These are phyloP conservation scores for Penicillium turbatum DNA, from an alignment of 495 filamentous ascomycete species.

Conservation along the genomic window DNA sequence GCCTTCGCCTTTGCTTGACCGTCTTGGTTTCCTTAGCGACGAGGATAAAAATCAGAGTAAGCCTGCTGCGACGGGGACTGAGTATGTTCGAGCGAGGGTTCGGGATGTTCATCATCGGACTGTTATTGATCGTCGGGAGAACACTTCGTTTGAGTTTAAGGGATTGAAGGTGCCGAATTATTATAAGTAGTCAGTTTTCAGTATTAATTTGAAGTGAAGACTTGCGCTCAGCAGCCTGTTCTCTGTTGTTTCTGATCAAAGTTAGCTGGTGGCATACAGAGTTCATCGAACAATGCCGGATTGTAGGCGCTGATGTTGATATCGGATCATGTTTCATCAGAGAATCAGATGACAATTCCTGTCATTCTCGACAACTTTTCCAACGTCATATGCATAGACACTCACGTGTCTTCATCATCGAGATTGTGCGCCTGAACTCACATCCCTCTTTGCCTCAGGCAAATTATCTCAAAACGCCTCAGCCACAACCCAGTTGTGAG, in stretches of 20 bases:
- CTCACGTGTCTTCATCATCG: neutral
- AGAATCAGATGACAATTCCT: neutral
- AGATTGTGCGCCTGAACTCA: neutral
- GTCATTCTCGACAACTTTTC: neutral
- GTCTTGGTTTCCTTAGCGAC: slow-evolving; percentile 41
- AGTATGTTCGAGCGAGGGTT: slow-evolving; percentile 46
- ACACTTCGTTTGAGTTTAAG: slow-evolving; percentile 40
- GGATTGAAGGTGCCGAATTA: slow-evolving; percentile 40
- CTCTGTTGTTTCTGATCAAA: too few species aligned
- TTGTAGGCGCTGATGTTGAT: neutral
- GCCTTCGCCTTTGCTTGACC: slow-evolving; percentile 41
- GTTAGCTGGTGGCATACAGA: too few species aligned
- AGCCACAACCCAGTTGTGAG: slow-evolving; percentile 5
- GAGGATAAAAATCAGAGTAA: slow-evolving; percentile 23
- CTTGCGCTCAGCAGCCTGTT: neutral
- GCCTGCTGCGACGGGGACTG: slow-evolving; percentile 34
- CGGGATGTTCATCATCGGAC: slow-evolving; percentile 41
- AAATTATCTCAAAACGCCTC: neutral
- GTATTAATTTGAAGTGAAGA: neutral
- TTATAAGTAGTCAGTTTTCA: slow-evolving; percentile 19
- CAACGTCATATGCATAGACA: neutral
- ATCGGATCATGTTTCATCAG: neutral
- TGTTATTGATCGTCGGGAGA: slow-evolving; percentile 33
- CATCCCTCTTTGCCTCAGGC: neutral
- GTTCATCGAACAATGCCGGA: too few species aligned